Conservation (phyloP, 768 basidiomycete species). For the Leucogyrophana mollusca region DNA sequence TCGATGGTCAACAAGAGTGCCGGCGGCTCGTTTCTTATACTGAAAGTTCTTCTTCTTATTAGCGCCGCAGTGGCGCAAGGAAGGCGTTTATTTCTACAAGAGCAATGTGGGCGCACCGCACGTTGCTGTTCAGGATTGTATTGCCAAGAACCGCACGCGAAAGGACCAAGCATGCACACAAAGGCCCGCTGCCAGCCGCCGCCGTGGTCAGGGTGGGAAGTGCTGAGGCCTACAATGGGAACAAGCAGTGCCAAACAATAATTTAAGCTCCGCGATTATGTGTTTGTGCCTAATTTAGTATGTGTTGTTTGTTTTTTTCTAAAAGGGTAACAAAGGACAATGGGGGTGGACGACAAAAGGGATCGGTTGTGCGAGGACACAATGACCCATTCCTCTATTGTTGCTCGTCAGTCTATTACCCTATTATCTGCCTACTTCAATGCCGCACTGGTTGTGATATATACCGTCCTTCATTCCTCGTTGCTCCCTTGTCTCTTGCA, state of each 20-base stretch:
- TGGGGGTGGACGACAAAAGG: slow-evolving; percentile 23
- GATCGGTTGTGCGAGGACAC: not conserved
- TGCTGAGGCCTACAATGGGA: not conserved
- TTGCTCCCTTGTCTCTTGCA: slow-evolving; percentile 7
- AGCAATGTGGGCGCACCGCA: no score
- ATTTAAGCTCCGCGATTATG: not conserved
- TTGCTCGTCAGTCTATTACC: slow-evolving; percentile 11
- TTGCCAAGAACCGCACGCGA: no score
- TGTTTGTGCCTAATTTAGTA: slow-evolving; percentile 9
- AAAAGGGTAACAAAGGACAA: slow-evolving; percentile 24
- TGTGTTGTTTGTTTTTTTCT: slow-evolving; percentile 16
- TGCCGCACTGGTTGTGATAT: slow-evolving; percentile 9
- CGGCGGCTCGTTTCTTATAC: no score
- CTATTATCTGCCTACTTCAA: slow-evolving; percentile 9
- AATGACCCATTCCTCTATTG: slow-evolving; percentile 16
- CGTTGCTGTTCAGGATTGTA: no score
- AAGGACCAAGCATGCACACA: no score
- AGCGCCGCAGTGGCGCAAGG: no score
- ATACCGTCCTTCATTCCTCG: slow-evolving; percentile 9
- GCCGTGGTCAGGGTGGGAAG: no score
- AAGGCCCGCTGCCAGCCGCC: no score
- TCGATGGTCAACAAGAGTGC: no score
- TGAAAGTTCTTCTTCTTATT: no score
- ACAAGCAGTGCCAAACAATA: not conserved
- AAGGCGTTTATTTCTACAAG: no score